Conservation (phyloP, 1,284 basidiomycete species). For the Neonothopanus nambi region DNA sequence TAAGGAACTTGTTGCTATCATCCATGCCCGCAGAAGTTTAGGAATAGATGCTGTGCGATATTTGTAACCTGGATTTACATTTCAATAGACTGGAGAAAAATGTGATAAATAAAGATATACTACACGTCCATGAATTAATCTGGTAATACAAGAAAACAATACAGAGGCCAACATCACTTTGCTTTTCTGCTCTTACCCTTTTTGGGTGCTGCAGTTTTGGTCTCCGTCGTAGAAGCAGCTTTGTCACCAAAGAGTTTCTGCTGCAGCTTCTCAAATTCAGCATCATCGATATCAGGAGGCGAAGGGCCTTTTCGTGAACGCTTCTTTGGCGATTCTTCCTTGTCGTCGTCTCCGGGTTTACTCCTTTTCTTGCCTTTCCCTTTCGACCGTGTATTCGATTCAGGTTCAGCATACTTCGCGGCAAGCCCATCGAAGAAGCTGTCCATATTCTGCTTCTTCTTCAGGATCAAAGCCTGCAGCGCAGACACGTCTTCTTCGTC, state of each 20-base stretch:
- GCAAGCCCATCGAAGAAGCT: constrained; percentile 78
- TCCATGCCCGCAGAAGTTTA: constrained; percentile 82
- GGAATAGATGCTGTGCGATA: constrained; percentile 86
- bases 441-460: constrained; percentile 71
- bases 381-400: constrained; percentile 34
- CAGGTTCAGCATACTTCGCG: constrained; percentile 73
- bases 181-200: constrained; percentile 33
- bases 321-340: constrained; percentile 49
- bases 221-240: constrained; percentile 28
- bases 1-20: constrained; percentile 89
- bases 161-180: constrained; percentile 22
- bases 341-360: constrained; percentile 39
- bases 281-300: constrained; percentile 65
- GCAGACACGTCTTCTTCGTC: constrained; percentile 67
- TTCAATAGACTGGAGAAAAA: no score
- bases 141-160: constrained; percentile 5
- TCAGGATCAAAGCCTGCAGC: constrained; percentile 82
- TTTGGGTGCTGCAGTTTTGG: constrained; percentile 29
- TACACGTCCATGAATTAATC: no score
- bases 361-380: constrained; percentile 61
- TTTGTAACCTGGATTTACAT: constrained; percentile 48
- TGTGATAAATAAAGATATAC: no score
- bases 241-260: constrained; percentile 55
- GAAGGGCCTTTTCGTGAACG: constrained; percentile 42
- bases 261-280: constrained; percentile 66